Base-by-base conservation (phyloP, 208 protist species). In the Novymonas esmeraldas region DNA sequence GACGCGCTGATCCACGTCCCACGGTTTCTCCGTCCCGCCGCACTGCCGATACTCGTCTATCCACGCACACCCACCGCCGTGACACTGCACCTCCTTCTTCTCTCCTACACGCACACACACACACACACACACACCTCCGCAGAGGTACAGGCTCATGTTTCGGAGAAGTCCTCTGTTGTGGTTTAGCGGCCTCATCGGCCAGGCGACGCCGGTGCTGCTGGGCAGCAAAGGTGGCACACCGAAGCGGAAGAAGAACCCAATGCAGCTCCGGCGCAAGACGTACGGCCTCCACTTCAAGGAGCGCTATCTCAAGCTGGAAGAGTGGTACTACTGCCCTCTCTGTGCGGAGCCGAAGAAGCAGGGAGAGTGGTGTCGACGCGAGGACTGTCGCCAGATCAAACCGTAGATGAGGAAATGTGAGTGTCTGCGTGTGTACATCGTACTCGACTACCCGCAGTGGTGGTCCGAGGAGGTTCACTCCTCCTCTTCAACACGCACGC, bases 281-380 rank as follows among this genome's bases (percentile, higher is more conserved):
- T 97, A 95, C 55, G 92, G 92, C 11, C 51, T 97, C 11, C 89
- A 95, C 85, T 97, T 97, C 70, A 97, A 97, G 66, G 88, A 95
- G 68, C 82, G 80, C 39, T 93, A 95, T 50, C 64, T 95, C 16
- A 91, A 93, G 68, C 20, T 94, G 42, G 83, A 95, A 73, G 86
- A 94, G 70, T 97, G 92, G 90, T 97, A 97, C 77, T 95, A 90
- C 82, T 97, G 92, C 73, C 92, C 92, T 10, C 68, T 97, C 20
- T 97, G 92, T 64, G 92, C 89, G 1, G 92, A 97, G 67, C 92
- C 92, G 13, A 97, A 97, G 69, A 85, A 87, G 64, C 88, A 92
- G 57, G 92, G 90, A 0, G 87, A 97, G 70, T 95, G 88, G 87
- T 97, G 92, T 62, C 78, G 92, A 3, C 85, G 90, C 2, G 92